These are phyloP conservation scores for Paracorniculantispora psalliotae DNA, from an alignment of 2,329 filamentous ascomycete genomes.

Conservation along the genomic window DNA sequence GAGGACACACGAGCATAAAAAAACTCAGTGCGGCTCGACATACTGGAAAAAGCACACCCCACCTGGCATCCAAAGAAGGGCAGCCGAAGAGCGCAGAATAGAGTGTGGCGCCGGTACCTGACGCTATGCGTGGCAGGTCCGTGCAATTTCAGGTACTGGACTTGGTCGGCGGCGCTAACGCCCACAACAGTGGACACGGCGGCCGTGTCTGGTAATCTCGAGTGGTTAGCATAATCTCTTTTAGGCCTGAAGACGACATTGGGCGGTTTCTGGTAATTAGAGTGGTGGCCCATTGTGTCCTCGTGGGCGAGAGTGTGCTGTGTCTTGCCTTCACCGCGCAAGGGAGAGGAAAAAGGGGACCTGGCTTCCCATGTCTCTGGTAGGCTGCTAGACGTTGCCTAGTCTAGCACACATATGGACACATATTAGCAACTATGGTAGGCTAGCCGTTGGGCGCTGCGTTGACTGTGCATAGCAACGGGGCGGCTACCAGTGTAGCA, in stretches of 20 bases:
- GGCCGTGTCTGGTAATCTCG: conserved; percentile 5
- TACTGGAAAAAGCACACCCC: background rate
- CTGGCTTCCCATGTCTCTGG: background rate
- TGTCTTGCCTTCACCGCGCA: background rate
- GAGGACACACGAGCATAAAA: background rate
- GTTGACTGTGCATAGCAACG: background rate
- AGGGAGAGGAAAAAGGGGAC: background rate
- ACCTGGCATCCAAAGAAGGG: conserved; percentile 2
- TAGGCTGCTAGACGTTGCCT: background rate
- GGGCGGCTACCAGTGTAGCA: background rate
- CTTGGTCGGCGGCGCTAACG: background rate
- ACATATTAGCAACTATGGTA: background rate
- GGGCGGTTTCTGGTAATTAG: background rate
- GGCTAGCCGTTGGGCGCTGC: background rate
- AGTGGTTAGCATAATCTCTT: background rate
- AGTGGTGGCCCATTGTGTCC: background rate
- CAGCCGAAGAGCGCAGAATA: background rate
- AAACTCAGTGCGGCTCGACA: background rate
- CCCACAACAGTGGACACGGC: conserved; percentile 1
- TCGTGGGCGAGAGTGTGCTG: background rate
- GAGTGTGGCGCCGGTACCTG: background rate
- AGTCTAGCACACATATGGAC: background rate
- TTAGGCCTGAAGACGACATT: background rate
- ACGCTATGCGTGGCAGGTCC: conserved; percentile 1
- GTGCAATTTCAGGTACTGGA: conserved; percentile 13